phyloP scores from a whole-genome alignment of 2,329 filamentous ascomycete genomes.

The Penicillium sp. region DNA sequence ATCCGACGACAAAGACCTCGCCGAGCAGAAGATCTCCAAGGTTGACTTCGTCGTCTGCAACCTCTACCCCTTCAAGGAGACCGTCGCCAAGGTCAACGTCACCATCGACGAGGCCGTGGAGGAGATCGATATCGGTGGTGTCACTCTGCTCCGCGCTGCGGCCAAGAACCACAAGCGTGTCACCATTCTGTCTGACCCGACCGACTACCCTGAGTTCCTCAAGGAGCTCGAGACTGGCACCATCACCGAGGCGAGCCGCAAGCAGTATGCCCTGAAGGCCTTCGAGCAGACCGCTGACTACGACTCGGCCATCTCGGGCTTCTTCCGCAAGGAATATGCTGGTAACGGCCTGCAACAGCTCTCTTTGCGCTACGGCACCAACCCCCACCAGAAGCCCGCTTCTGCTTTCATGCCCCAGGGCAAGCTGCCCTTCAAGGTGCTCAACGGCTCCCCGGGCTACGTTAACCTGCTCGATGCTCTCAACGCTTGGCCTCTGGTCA shows the following conservation, averaged over 20 bases:
- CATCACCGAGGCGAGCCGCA: conserved; percentile 77
- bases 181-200: conserved; percentile 90
- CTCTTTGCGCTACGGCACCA: conserved; percentile 86
- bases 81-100: conserved; percentile 92
- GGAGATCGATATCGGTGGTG: conserved; percentile 97
- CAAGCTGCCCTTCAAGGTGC: conserved; percentile 87
- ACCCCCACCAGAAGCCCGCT: conserved; percentile 97
- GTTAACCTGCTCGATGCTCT: conserved; percentile 95
- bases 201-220: conserved; percentile 90
- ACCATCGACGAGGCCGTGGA: conserved; percentile 95
- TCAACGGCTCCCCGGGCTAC: conserved; percentile 85
- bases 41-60: conserved; percentile 98
- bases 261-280: conserved; percentile 90
- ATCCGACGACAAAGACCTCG: conserved; percentile 94
- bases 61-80: conserved; percentile 98
- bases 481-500: conserved; percentile 94
- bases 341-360: conserved; percentile 77
- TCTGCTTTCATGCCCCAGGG: conserved; percentile 71
- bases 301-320: conserved; percentile 87
- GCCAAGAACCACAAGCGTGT: conserved; percentile 97
- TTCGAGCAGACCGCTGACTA: conserved; percentile 98
- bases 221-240: conserved; percentile 82
- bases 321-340: conserved; percentile 97
- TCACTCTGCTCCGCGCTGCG: conserved; percentile 90
- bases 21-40: conserved; percentile 90